Evolutionary conservation across 495 filamentous ascomycete species (phyloP).

Genomic region (Talaromyces ruber): DNA sequence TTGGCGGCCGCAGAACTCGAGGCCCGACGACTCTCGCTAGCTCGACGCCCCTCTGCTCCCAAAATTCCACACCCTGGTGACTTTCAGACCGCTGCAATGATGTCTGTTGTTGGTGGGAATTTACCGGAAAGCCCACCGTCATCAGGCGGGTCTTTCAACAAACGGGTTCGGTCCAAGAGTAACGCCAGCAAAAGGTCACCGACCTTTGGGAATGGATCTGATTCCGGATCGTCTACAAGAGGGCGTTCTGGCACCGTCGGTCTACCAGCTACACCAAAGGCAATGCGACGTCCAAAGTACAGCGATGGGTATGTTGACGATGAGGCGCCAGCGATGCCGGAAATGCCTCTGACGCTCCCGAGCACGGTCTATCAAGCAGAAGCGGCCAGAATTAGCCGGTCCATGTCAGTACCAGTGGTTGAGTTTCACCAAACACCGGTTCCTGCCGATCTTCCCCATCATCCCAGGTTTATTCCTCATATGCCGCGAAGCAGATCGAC

Average conservation of each 20-base stretch:
- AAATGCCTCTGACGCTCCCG: constrained; percentile 52
- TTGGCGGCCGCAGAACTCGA: constrained; percentile 79
- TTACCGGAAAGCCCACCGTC: constrained; percentile 25
- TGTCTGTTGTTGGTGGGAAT: constrained; percentile 1
- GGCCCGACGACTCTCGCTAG: constrained; percentile 74
- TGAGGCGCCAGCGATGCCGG: constrained; percentile 55
- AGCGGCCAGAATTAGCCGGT: constrained; percentile 46
- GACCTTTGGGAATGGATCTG: constrained; percentile 36
- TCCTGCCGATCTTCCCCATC: constrained; percentile 40
- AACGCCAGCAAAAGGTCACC: constrained; percentile 34
- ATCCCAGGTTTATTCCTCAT: constrained; percentile 48
- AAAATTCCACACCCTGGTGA: constrained; percentile 74
- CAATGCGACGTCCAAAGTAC: constrained; percentile 73
- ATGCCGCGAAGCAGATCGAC: constrained; percentile 42
- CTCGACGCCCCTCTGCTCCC: constrained; percentile 67
- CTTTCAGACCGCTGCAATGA: constrained; percentile 35
- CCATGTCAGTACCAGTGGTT: constrained; percentile 66
- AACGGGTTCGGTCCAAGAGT: constrained; percentile 28
- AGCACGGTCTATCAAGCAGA: constrained; percentile 60
- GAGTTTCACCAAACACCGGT: constrained; percentile 40
- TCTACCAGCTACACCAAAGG: constrained; percentile 74
- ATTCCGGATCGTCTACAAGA: constrained; percentile 25
- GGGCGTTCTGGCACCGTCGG: constrained; percentile 44
- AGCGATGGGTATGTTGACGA: constrained; percentile 46
- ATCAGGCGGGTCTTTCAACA: constrained; percentile 31